Percentiles rank a stretch among this genome's conserved stretches.
phyloP scores from a whole-genome alignment of 176 grass and related monocot genomes.

The Carex pumila region DNA sequence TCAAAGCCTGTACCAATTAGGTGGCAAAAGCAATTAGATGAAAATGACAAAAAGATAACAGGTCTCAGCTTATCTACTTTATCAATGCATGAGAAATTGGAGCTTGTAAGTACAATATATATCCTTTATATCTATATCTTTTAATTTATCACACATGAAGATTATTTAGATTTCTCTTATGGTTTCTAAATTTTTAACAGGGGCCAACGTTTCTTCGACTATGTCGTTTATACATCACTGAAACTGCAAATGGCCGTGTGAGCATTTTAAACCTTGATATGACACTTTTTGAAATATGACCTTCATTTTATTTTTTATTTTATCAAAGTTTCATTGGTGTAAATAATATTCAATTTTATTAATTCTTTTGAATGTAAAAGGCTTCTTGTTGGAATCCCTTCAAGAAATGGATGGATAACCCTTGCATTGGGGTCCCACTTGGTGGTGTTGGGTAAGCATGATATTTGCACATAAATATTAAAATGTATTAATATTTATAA shows the following conservation, averaged over 20 bases:
- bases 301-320: background rate
- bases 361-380: slow-evolving; percentile 23
- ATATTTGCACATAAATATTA: background rate
- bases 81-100: slow-evolving; percentile 29
- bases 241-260: slow-evolving; percentile 31
- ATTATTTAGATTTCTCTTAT: background rate
- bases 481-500: background rate
- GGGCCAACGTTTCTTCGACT: slow-evolving; percentile 28
- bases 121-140: background rate
- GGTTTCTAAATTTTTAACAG: slow-evolving; percentile 17
- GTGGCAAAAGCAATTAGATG: slow-evolving; percentile 48
- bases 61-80: slow-evolving; percentile 22
- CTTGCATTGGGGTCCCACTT: slow-evolving; percentile 54
- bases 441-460: slow-evolving; percentile 65
- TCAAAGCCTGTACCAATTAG: slow-evolving; percentile 17
- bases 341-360: slow-evolving; percentile 7
- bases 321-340: background rate
- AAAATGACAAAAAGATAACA: slow-evolving; percentile 55
- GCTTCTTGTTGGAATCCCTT: slow-evolving; percentile 33
- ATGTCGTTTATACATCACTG: slow-evolving; percentile 13
- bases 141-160: background rate
- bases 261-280: slow-evolving; percentile 8
- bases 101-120: slow-evolving; percentile 37
- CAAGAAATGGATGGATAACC: slow-evolving; percentile 44
- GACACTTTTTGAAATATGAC: background rate